Conservation (phyloP, 352 stramenopile genomes). For the Phytophthora melonis region DNA sequence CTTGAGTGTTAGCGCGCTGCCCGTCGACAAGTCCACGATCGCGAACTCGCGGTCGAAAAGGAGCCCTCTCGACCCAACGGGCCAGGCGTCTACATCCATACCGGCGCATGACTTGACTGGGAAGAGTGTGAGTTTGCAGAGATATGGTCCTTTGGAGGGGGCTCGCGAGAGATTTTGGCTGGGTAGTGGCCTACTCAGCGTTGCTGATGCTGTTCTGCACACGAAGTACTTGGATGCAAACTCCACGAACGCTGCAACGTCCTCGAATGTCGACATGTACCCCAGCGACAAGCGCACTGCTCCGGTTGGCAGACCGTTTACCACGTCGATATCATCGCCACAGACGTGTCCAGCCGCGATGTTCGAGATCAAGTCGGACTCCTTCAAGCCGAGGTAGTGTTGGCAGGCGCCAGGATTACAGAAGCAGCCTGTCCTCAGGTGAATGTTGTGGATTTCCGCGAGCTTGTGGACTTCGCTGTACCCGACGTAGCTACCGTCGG, state of each 20-base stretch:
- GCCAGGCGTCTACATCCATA: slow-evolving; percentile 66
- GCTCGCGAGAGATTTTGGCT: neutral
- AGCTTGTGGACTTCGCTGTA: slow-evolving; percentile 77
- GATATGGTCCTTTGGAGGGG: slow-evolving; percentile 19
- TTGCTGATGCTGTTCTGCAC: slow-evolving; percentile 28
- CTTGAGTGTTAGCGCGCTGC: slow-evolving; percentile 66
- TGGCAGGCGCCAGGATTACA: slow-evolving; percentile 86
- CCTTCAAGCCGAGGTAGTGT: slow-evolving; percentile 61
- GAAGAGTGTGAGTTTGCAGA: slow-evolving; percentile 73
- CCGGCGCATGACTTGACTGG: slow-evolving; percentile 83
- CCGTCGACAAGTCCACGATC: slow-evolving; percentile 64
- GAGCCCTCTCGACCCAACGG: slow-evolving; percentile 64
- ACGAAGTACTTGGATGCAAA: slow-evolving; percentile 78
- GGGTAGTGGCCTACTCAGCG: neutral
- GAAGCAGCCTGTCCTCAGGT: slow-evolving; percentile 80
- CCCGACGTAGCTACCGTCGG: slow-evolving; percentile 70
- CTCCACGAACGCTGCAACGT: slow-evolving; percentile 56
- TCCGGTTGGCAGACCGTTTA: slow-evolving; percentile 72
- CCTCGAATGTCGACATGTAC: slow-evolving; percentile 84
- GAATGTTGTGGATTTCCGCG: slow-evolving; percentile 73
- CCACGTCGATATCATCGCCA: slow-evolving; percentile 72
- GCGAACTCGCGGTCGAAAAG: slow-evolving; percentile 83
- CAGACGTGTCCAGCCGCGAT: slow-evolving; percentile 76
- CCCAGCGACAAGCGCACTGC: slow-evolving; percentile 75
- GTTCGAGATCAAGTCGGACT: slow-evolving; percentile 60